Evolutionary conservation across 768 basidiomycete species (phyloP).

Genomic region (Filobasidium floriforme): DNA sequence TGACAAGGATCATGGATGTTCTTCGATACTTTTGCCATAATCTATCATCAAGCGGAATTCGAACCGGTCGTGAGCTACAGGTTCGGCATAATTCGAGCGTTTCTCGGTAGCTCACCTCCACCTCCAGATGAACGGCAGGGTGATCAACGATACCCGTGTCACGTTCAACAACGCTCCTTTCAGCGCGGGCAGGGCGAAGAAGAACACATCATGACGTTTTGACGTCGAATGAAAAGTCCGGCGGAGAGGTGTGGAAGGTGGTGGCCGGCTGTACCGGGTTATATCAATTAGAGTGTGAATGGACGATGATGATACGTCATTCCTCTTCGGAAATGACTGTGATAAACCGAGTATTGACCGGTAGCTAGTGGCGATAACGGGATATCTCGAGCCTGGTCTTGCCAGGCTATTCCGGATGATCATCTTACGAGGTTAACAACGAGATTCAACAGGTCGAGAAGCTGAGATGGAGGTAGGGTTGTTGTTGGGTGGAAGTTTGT

Average conservation of each 20-base stretch:
- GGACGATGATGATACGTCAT: no score
- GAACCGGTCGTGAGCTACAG: not conserved
- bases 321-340: no score
- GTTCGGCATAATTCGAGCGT: no score
- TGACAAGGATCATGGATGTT: constrained; percentile 44
- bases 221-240: constrained; percentile 41
- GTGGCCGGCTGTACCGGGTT: not conserved
- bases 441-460: no score
- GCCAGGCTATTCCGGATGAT: no score
- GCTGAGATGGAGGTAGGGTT: no score
- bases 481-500: no score
- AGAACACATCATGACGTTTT: constrained; percentile 46
- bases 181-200: constrained; percentile 48
- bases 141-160: constrained; percentile 41
- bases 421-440: no score
- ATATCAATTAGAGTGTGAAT: no score
- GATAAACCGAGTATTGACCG: no score
- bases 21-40: constrained; percentile 46
- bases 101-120: constrained; percentile 28
- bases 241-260: not conserved
- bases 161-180: constrained; percentile 46
- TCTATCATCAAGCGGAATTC: constrained; percentile 23
- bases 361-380: no score
- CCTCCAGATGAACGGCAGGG: constrained; percentile 44
- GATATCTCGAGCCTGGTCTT: no score